Conservation (phyloP, 179 eudicot species). For the Beta macrorhiza region DNA sequence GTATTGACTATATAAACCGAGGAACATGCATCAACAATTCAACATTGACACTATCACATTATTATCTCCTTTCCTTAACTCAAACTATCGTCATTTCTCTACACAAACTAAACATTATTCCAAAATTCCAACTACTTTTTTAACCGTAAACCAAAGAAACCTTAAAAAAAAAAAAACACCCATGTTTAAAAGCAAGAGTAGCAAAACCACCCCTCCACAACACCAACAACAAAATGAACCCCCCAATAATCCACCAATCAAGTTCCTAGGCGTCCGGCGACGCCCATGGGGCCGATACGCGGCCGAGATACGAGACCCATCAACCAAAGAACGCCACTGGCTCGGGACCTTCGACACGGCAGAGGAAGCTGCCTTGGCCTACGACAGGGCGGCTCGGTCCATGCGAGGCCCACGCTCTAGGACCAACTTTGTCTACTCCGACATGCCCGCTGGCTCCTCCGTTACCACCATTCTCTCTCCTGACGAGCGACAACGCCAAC, state of each 20-base stretch:
- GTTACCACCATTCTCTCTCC: constrained; percentile 58
- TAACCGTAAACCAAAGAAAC: neutral
- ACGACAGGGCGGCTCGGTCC: constrained; percentile 57
- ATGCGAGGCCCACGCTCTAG: constrained; percentile 59
- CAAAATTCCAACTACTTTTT: constrained; percentile 8
- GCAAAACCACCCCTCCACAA: constrained; percentile 19
- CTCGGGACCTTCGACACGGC: constrained; percentile 62
- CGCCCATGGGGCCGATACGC: constrained; percentile 67
- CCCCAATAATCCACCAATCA: constrained; percentile 19
- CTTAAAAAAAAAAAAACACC: constrained; percentile 1
- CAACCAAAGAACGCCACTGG: constrained; percentile 63
- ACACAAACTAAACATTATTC: neutral
- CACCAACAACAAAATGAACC: constrained; percentile 14
- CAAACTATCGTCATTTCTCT: constrained; percentile 16
- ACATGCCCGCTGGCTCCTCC: constrained; percentile 53
- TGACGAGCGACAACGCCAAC: constrained; percentile 12
- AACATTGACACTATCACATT: constrained; percentile 22
- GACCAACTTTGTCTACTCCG: constrained; percentile 66
- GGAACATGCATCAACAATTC: constrained; percentile 33
- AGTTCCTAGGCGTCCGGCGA: constrained; percentile 52
- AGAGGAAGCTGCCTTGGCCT: constrained; percentile 60
- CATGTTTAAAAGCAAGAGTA: constrained; percentile 34
- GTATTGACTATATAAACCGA: constrained; percentile 27
- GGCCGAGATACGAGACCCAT: constrained; percentile 57
- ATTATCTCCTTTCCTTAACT: constrained; percentile 18